Evolutionary conservation across 2,329 filamentous ascomycete genomes (phyloP).

Genomic region (Ramichloridium luteum): DNA sequence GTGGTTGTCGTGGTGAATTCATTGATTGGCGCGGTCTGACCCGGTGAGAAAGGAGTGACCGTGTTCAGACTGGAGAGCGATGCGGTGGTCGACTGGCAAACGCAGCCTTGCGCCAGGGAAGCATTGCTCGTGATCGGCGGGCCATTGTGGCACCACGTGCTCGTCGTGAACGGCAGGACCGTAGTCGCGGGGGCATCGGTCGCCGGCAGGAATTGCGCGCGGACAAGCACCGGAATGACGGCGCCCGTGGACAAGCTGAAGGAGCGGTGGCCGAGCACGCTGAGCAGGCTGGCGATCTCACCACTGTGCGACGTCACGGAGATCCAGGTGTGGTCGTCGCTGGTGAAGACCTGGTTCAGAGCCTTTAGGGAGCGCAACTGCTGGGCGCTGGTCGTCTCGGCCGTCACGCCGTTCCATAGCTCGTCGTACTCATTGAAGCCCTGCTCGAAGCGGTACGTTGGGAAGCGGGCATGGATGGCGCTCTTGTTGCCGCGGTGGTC

Average conservation of each 20-base stretch:
- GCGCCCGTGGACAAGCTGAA: conserved; percentile 55
- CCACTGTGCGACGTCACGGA: conserved; percentile 51
- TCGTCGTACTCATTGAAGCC: conserved; percentile 48
- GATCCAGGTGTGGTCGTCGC: conserved; percentile 43
- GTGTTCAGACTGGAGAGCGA: conserved; percentile 11
- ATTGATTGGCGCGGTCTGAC: conserved; percentile 14
- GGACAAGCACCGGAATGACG: conserved; percentile 55
- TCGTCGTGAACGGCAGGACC: conserved; percentile 21
- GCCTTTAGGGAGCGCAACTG: conserved; percentile 38
- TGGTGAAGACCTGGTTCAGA: conserved; percentile 46
- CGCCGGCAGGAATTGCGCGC: conserved; percentile 37
- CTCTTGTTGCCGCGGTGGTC: conserved; percentile 47
- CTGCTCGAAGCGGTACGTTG: conserved; percentile 44
- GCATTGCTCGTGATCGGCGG: conserved; percentile 22
- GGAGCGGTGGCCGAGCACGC: conserved; percentile 46
- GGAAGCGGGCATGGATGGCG: conserved; percentile 42
- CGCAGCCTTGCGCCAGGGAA: conserved; percentile 18
- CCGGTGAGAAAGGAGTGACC: conserved; percentile 9
- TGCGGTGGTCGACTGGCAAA: conserved; percentile 16
- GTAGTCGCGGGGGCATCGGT: conserved; percentile 22
- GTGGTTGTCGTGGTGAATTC: conserved; percentile 13
- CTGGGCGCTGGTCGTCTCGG: conserved; percentile 42
- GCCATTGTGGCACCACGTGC: conserved; percentile 23
- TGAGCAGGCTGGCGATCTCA: conserved; percentile 41
- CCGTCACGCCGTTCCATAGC: conserved; percentile 39